Conservation (phyloP, 176 grass and related monocot species). For the Hsuehochloa calcarea region DNA sequence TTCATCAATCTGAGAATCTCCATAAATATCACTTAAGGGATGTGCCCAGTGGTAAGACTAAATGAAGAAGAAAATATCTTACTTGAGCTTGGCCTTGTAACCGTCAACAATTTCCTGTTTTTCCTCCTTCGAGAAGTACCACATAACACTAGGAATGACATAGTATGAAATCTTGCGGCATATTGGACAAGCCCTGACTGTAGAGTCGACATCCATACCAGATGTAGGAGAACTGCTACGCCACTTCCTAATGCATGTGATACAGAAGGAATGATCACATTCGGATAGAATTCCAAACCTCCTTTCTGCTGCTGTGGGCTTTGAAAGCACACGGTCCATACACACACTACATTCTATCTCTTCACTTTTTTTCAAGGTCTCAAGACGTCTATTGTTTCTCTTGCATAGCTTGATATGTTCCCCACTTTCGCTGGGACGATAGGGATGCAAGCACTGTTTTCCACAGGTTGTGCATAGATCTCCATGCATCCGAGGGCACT, state of each 20-base stretch:
- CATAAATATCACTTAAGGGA: background rate
- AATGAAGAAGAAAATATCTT: slow-evolving; percentile 42
- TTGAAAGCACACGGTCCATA: slow-evolving; percentile 77
- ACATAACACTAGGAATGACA: slow-evolving; percentile 74
- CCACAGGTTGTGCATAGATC: slow-evolving; percentile 60
- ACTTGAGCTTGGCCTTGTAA: slow-evolving; percentile 92
- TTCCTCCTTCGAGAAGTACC: slow-evolving; percentile 83
- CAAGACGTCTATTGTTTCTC: slow-evolving; percentile 64
- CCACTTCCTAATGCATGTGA: slow-evolving; percentile 92
- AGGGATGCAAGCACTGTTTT: slow-evolving; percentile 68
- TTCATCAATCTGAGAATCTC: background rate
- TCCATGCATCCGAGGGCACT: slow-evolving; percentile 67
- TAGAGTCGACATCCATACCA: slow-evolving; percentile 72
- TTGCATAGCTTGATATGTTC: slow-evolving; percentile 65
- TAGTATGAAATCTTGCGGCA: slow-evolving; percentile 74
- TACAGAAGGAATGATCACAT: slow-evolving; percentile 89
- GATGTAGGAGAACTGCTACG: slow-evolving; percentile 73
- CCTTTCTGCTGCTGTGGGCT: slow-evolving; percentile 64
- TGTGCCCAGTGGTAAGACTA: slow-evolving; percentile 14
- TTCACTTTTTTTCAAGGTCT: slow-evolving; percentile 71
- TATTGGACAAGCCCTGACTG: slow-evolving; percentile 82
- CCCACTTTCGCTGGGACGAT: slow-evolving; percentile 50
- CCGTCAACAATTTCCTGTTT: slow-evolving; percentile 77
- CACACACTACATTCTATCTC: slow-evolving; percentile 89
- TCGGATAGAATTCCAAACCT: slow-evolving; percentile 88